These are phyloP conservation scores for Fusarium sp. DNA, from an alignment of 2,329 filamentous ascomycete species.

Conservation along the genomic window DNA sequence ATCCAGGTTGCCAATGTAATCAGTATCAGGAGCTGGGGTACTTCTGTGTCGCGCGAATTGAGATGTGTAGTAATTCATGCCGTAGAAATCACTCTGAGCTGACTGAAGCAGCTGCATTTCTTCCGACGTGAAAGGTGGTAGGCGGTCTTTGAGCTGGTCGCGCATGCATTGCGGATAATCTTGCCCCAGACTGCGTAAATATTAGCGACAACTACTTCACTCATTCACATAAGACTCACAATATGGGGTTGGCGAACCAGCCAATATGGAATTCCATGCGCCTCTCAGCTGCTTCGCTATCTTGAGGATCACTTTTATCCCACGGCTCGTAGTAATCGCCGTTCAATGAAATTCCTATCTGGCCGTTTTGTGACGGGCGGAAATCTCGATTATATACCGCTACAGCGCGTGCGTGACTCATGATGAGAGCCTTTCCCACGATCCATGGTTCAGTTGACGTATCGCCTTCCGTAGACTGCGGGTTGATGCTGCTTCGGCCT, in stretches of 20 bases:
- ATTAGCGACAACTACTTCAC: background rate
- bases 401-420: slow-evolving; percentile 54
- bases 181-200: slow-evolving; percentile 39
- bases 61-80: slow-evolving; percentile 41
- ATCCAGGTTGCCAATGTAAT: slow-evolving; percentile 31
- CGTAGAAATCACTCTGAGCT: slow-evolving; percentile 43
- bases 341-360: slow-evolving; percentile 55
- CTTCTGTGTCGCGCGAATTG: slow-evolving; percentile 23
- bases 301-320: slow-evolving; percentile 45
- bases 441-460: slow-evolving; percentile 56
- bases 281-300: slow-evolving; percentile 52
- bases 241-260: slow-evolving; percentile 58
- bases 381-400: slow-evolving; percentile 53
- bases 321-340: slow-evolving; percentile 57
- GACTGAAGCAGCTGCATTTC: slow-evolving; percentile 48
- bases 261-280: slow-evolving; percentile 57
- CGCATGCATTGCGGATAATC: slow-evolving; percentile 57
- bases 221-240: slow-evolving; percentile 24
- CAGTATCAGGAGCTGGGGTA: background rate
- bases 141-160: slow-evolving; percentile 50
- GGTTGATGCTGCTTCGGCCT: slow-evolving; percentile 49
- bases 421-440: slow-evolving; percentile 54
- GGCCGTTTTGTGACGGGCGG: slow-evolving; percentile 46
- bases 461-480: slow-evolving; percentile 47
- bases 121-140: slow-evolving; percentile 49